Conservation (phyloP, 352 stramenopile genomes). For the Globisporangium iwayamae region DNA sequence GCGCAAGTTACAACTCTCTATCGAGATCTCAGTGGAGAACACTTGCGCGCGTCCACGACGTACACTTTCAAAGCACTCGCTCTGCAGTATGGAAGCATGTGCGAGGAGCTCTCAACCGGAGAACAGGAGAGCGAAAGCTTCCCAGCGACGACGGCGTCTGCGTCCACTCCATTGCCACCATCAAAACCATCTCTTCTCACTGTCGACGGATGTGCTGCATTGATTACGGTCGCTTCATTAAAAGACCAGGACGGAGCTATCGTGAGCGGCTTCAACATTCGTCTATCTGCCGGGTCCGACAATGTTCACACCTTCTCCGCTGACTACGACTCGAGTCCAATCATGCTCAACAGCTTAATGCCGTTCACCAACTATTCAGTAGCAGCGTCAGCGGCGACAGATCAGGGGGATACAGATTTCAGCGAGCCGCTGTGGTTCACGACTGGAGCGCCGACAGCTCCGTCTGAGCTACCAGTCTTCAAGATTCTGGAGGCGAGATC, state of each 20-base stretch:
- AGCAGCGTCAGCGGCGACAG: slow-evolving; percentile 14
- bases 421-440: slow-evolving; percentile 21
- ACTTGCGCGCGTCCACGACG: slow-evolving; percentile 20
- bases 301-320: slow-evolving; percentile 5
- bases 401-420: slow-evolving; percentile 16
- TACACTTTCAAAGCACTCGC: slow-evolving; percentile 48
- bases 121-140: slow-evolving; percentile 32
- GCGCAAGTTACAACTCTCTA: slow-evolving; percentile 19
- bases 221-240: slow-evolving; percentile 19
- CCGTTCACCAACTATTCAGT: slow-evolving; percentile 32
- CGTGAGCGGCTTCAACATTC: slow-evolving; percentile 10
- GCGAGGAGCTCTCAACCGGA: slow-evolving; percentile 25
- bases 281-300: background rate
- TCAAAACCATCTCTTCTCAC: slow-evolving; percentile 15
- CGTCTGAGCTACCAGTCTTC: slow-evolving; percentile 16
- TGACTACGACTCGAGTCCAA: slow-evolving; percentile 3
- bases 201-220: slow-evolving; percentile 19
- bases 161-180: slow-evolving; percentile 26
- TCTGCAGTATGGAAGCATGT: slow-evolving; percentile 33
- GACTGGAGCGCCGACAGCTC: slow-evolving; percentile 19
- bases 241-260: slow-evolving; percentile 32
- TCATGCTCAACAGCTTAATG: slow-evolving; percentile 21
- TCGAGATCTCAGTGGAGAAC: slow-evolving; percentile 12
- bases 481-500: slow-evolving; percentile 18
- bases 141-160: slow-evolving; percentile 20